A percentile compares a stretch with the other conserved stretches of the same genome.
phyloP scores from a whole-genome alignment of 139 green algal species.

The Coelastrella sp. region DNA sequence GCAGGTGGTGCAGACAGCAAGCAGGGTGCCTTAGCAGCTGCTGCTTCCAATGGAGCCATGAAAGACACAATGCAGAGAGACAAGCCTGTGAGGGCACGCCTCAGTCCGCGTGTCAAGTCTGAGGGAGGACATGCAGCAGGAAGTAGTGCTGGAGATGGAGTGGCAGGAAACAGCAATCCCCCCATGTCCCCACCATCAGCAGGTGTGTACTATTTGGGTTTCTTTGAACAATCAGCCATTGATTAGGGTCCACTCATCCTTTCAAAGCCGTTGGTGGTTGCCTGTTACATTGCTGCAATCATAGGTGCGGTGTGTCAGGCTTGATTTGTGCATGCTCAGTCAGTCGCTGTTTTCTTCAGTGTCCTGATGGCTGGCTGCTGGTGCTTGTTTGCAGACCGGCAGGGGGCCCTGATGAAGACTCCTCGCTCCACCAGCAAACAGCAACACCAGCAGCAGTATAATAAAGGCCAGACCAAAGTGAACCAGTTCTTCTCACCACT shows the following conservation, averaged over 20 bases:
- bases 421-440: constrained; percentile 39
- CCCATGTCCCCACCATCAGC: constrained; percentile 1
- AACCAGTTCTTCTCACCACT: constrained; percentile 24
- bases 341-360: background rate
- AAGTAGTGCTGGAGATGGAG: background rate
- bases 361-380: background rate
- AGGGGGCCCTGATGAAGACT: background rate
- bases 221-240: background rate
- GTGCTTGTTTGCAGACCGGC: background rate
- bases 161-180: constrained; percentile 34
- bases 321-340: background rate
- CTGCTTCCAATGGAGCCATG: background rate
- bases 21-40: background rate
- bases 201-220: background rate
- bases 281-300: background rate
- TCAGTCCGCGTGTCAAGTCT: background rate
- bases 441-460: constrained; percentile 12
- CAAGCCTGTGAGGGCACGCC: background rate
- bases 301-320: background rate
- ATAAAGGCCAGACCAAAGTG: constrained; percentile 40
- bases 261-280: background rate
- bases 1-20: background rate
- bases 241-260: background rate
- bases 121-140: background rate
- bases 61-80: constrained; percentile 25